A percentile compares a stretch with the other conserved stretches of the same genome.
These are phyloP conservation scores for Ustilago crameri DNA, from an alignment of 1,284 basidiomycete species.

Conservation along the genomic window DNA sequence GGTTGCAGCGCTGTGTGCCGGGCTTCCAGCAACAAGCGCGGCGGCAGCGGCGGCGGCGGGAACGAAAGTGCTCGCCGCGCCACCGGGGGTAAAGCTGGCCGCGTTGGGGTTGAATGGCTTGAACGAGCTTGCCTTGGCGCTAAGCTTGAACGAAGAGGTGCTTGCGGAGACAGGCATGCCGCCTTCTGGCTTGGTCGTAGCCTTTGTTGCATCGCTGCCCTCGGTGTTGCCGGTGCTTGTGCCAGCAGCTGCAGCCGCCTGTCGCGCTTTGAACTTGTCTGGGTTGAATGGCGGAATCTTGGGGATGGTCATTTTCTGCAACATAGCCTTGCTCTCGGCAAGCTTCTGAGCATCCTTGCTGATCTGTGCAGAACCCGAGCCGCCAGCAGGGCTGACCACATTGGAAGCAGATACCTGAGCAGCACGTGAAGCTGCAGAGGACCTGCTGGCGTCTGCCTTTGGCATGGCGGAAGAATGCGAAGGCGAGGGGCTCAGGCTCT, in stretches of 20 bases:
- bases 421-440: conserved; percentile 26
- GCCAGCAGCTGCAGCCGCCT: conserved; percentile 33
- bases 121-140: conserved; percentile 80
- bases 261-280: conserved; percentile 61
- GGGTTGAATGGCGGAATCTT: conserved; percentile 92
- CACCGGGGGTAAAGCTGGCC: conserved; percentile 70
- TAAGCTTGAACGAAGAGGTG: conserved; percentile 78
- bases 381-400: conserved; percentile 32
- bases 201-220: conserved; percentile 12
- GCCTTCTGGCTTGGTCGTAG: conserved; percentile 23
- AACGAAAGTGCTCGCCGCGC: conserved; percentile 32
- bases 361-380: conserved; percentile 25
- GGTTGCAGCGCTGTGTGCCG: conserved; percentile 21
- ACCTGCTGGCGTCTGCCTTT: conserved; percentile 28
- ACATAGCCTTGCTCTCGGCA: conserved; percentile 63
- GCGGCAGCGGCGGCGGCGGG: conserved; percentile 44
- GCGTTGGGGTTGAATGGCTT: conserved; percentile 73
- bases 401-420: conserved; percentile 27
- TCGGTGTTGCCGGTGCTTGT: conserved; percentile 14
- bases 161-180: conserved; percentile 32
- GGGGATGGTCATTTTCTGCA: conserved; percentile 75
- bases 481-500: conserved; percentile 55
- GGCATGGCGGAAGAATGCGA: conserved; percentile 27
- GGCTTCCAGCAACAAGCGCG: conserved; percentile 17
- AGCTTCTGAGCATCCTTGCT: conserved; percentile 34